These are phyloP conservation scores for Xylaria cubensis DNA, from an alignment of 495 filamentous ascomycete species.

Conservation along the genomic window DNA sequence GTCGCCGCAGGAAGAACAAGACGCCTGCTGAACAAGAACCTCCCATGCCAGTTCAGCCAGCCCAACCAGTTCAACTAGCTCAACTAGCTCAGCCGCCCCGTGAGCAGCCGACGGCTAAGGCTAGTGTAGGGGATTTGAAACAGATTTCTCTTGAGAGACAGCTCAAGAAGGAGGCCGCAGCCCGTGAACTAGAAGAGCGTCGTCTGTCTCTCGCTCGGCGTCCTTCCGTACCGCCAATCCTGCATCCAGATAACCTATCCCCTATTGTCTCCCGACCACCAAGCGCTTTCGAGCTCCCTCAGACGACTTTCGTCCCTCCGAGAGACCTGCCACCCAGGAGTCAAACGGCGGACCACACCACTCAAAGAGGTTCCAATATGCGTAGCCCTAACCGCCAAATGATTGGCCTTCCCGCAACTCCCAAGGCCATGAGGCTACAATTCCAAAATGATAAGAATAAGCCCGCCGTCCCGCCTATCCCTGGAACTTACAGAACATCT, in stretches of 20 bases:
- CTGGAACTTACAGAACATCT: conserved; percentile 54
- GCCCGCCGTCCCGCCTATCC: conserved; percentile 71
- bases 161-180: conserved; percentile 76
- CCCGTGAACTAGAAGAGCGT: conserved; percentile 85
- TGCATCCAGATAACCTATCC: conserved; percentile 71
- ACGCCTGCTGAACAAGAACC: conserved; percentile 37
- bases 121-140: conserved; percentile 46
- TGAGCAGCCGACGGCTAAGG: conserved; percentile 28
- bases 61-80: conserved; percentile 29
- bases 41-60: conserved; percentile 32
- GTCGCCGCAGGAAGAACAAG: conserved; percentile 50
- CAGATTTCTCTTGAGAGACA: conserved; percentile 59
- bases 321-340: conserved; percentile 52
- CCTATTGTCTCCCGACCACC: conserved; percentile 43
- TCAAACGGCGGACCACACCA: conserved; percentile 52
- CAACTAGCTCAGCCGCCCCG: conserved; percentile 38
- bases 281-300: conserved; percentile 53
- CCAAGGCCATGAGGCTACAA: conserved; percentile 82
- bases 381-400: conserved; percentile 57
- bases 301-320: conserved; percentile 48
- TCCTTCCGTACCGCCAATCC: conserved; percentile 79
- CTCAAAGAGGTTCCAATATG: conserved; percentile 44
- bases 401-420: conserved; percentile 81
- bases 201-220: conserved; percentile 81
- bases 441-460: conserved; percentile 66